Evolutionary conservation across 257 asterid genomes (phyloP), one percentile per base, ranked within the genome.

Genomic region (Vinca minor): DNA sequence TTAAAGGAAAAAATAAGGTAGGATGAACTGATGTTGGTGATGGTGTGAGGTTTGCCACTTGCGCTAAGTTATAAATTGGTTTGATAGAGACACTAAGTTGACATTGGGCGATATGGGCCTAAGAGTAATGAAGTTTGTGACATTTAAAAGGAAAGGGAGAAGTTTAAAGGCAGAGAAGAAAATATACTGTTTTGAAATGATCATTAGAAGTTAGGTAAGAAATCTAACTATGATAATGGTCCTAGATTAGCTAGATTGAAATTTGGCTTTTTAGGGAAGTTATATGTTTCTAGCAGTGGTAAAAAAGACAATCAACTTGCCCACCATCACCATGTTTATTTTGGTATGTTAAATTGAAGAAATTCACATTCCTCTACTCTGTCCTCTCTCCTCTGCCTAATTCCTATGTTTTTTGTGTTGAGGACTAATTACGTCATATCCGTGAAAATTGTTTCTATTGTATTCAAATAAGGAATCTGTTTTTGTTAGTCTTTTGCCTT

Each of bases 121-220:
- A 21, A 4, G n/a, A 54, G 23, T 55, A 29, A 55, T 29, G 7
- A 32, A 1, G 29, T 55, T 29, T 29, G 60, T 55, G 60, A 55
- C 60, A 4, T 55, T 17, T 42, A 35, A 17, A 58, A 21, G 56
- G 23, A 46, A 35, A 15, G 61, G 62, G 69, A 26, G 48, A 46
- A 21, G 59, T 45, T 4, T 45, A 14, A 57, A 57, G 26, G 47
- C 39, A n/a, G n/a, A 12, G 65, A 13, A 32, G 20, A 8, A 57
- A 15, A 44, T 13, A 9, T 21, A 50, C 57, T n/a, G 25, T 25
- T 23, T 3, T 49, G 31, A 50, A 9, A 50, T 50, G 34, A 15
- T 55, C 26, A 31, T 28, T 55, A 55, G 39, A 29, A 12, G 12
- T 55, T 55, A 5, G 17, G 25, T 15, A 15, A 54, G n/a, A 41